Conservation (phyloP, 2,329 filamentous ascomycete genomes). For the Oidium heveae region DNA sequence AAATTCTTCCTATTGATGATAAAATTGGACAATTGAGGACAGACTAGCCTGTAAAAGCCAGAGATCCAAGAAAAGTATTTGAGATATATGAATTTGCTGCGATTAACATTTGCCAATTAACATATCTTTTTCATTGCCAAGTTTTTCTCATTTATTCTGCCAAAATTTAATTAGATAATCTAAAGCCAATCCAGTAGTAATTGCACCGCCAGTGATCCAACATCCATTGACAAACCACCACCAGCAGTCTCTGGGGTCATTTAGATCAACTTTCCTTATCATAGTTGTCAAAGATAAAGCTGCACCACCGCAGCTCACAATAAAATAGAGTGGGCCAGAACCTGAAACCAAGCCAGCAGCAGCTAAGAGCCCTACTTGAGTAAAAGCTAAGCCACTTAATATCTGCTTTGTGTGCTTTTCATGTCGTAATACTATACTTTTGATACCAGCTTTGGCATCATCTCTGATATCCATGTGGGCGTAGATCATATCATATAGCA, state of each 20-base stretch:
- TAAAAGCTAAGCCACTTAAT: constrained; percentile 39
- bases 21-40: too few relatives aligned
- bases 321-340: constrained; percentile 43
- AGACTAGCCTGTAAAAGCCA: too few relatives aligned
- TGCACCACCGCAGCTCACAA: constrained; percentile 40
- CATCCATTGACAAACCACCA: constrained; percentile 55
- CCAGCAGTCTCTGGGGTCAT: constrained; percentile 43
- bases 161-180: constrained; percentile 31
- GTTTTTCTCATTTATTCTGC: neutral
- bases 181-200: constrained; percentile 29
- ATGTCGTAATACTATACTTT: constrained; percentile 64
- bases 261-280: constrained; percentile 41
- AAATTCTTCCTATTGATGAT: too few relatives aligned
- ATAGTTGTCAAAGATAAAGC: constrained; percentile 34
- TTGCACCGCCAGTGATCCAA: constrained; percentile 38
- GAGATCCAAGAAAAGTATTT: too few relatives aligned
- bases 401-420: constrained; percentile 54
- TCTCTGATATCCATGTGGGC: constrained; percentile 80
- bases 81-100: too few relatives aligned
- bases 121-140: too few relatives aligned
- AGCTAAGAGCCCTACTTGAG: constrained; percentile 44
- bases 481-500: constrained; percentile 83
- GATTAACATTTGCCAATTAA: too few relatives aligned
- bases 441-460: constrained; percentile 66
- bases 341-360: constrained; percentile 42